phyloP scores from a whole-genome alignment of 2,329 filamentous ascomycete genomes.

The Hymenoscyphus salicellus region DNA sequence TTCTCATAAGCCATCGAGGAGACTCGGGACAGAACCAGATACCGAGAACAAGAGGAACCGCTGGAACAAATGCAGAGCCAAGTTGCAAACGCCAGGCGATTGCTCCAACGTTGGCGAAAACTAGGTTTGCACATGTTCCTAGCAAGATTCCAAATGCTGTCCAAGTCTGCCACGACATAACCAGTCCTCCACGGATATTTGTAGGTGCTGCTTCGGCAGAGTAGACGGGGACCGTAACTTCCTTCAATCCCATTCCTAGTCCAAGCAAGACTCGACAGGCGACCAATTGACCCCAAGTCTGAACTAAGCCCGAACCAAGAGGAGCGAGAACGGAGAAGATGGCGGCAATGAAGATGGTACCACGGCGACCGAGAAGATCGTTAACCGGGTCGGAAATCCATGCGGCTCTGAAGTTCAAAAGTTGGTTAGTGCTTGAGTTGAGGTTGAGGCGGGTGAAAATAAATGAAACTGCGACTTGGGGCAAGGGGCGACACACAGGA shows the following conservation, averaged over 20 bases:
- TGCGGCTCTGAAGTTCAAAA: slow-evolving; percentile 48
- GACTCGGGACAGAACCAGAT: slow-evolving; percentile 67
- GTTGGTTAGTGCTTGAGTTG: slow-evolving; percentile 37
- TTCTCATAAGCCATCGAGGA: slow-evolving; percentile 60
- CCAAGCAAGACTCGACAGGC: slow-evolving; percentile 54
- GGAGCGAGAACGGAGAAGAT: slow-evolving; percentile 53
- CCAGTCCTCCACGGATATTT: slow-evolving; percentile 57
- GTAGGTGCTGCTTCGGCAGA: slow-evolving; percentile 54
- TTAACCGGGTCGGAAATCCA: slow-evolving; percentile 67
- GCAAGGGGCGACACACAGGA: slow-evolving; percentile 37
- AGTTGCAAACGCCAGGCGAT: slow-evolving; percentile 63
- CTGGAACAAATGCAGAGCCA: slow-evolving; percentile 60
- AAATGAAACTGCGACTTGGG: not conserved
- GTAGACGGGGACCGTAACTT: slow-evolving; percentile 48
- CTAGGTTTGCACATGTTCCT: slow-evolving; percentile 38
- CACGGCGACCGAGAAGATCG: slow-evolving; percentile 61
- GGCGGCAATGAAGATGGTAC: slow-evolving; percentile 72
- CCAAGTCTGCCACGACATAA: slow-evolving; percentile 68
- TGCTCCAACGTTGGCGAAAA: slow-evolving; percentile 50
- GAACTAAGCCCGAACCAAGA: slow-evolving; percentile 56
- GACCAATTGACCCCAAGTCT: slow-evolving; percentile 57
- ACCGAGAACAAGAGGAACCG: slow-evolving; percentile 54
- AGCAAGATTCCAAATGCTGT: slow-evolving; percentile 57
- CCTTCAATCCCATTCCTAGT: slow-evolving; percentile 58
- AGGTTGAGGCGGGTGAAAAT: not conserved